Base-by-base conservation (phyloP, 371 early-diverging fungal species). In the Rhizopus sp. region DNA sequence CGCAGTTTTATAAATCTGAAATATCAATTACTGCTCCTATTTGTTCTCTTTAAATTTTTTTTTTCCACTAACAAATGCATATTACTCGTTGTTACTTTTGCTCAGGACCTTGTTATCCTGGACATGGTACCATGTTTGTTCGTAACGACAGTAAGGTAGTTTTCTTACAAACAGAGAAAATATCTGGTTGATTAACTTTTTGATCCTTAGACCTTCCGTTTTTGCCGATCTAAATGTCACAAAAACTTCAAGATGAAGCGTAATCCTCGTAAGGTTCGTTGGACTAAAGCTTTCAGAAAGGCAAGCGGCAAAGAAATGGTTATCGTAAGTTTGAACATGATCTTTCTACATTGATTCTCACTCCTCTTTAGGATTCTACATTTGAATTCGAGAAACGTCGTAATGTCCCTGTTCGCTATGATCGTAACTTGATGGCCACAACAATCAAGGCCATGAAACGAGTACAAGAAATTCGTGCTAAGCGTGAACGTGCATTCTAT, bases 61-160 rank as follows among this genome's bases (percentile, higher is more conserved):
- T 57, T 31, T 60, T 40, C 29, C 13, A 44, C 57, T 66, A 64
- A 67, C 68, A 52, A 55, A 98, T 99, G 99, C 88, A 99, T 77
- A 87, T 99, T 61, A 96, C 97, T 82, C 98, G 99, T 88, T 99
- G 99, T 79, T 99, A 95, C 80, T 99, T 99, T 78, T 99, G 99
- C 86, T 97, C 98, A 37, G 92, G 92, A 34, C 97, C 93, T 52
- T 89, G 93, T 64, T 99, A 99, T 72, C 99, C 99, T 37, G 99
- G 99, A 7, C 98, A 99, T 73, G 99, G 99, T 44, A 94, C 92
- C 60, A 91, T 91, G 90, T 99, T 98, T 87, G 98, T 99, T 45
- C 82, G 99, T 57, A 97, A 97, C 68, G 99, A 99, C 84, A 84
- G 91, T 63, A 98, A 94, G 88, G 93, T 91, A 23, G 23, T 23